Evolutionary conservation across 495 filamentous ascomycete genomes (phyloP).

Genomic region (Penicillium maclennaniae): DNA sequence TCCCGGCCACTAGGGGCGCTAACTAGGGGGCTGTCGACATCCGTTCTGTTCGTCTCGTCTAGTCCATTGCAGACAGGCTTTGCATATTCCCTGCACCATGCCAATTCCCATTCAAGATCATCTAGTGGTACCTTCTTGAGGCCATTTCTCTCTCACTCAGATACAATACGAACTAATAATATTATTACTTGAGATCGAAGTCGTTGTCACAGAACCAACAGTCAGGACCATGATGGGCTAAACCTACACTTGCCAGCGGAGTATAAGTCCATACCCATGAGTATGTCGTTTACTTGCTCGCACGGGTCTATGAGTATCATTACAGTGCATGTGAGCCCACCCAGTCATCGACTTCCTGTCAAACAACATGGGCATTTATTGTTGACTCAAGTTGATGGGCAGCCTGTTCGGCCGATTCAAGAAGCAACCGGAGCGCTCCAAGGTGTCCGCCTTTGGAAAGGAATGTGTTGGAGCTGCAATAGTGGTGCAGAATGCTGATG

Average conservation of each 20-base stretch:
- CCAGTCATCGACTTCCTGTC: not conserved
- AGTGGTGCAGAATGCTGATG: not conserved
- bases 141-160: not conserved
- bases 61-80: slow-evolving; percentile 11
- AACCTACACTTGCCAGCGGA: not conserved
- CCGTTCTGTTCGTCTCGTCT: slow-evolving; percentile 13
- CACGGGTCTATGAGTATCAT: not conserved
- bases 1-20: not conserved
- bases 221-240: not conserved
- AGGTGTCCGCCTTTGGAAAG: not conserved
- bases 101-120: slow-evolving; percentile 1
- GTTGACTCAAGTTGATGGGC: not conserved
- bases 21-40: slow-evolving; percentile 8
- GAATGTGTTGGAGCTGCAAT: not conserved
- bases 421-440: not conserved
- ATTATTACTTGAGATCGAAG: too few relatives aligned
- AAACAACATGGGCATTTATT: not conserved
- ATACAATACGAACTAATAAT: too few relatives aligned
- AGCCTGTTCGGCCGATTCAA: not conserved
- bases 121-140: not conserved
- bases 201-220: too few relatives aligned
- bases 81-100: slow-evolving; percentile 9
- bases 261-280: not conserved
- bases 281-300: not conserved
- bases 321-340: not conserved